Percentiles rank a stretch among this genome's conserved stretches.
These are phyloP conservation scores for Sporopachydermia cereana DNA, from an alignment of 1,139 yeast species.

Conservation along the genomic window DNA sequence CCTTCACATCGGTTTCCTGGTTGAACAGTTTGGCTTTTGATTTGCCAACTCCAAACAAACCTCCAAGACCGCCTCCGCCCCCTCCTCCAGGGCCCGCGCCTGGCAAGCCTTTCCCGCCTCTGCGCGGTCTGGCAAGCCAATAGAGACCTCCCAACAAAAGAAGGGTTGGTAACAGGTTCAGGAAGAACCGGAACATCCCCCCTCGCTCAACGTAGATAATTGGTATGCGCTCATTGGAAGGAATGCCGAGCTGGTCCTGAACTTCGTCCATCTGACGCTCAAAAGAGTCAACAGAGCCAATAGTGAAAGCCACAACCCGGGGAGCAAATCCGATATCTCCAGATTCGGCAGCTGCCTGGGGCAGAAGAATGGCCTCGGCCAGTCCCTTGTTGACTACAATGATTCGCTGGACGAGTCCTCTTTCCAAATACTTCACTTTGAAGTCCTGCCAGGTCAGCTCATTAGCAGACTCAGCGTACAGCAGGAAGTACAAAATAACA, in stretches of 20 bases:
- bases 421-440: constrained; percentile 68
- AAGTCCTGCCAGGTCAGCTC: constrained; percentile 83
- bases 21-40: constrained; percentile 86
- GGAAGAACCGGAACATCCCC: constrained; percentile 44
- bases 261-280: constrained; percentile 71
- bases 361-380: constrained; percentile 69
- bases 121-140: constrained; percentile 51
- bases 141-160: constrained; percentile 77
- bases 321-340: constrained; percentile 17
- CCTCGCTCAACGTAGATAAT: constrained; percentile 70
- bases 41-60: constrained; percentile 54
- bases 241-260: constrained; percentile 57
- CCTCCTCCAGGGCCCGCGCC: constrained; percentile 31
- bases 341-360: constrained; percentile 33
- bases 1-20: constrained; percentile 82
- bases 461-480: constrained; percentile 20
- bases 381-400: constrained; percentile 63
- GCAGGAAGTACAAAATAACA: constrained; percentile 24
- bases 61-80: constrained; percentile 36
- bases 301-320: constrained; percentile 46
- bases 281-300: constrained; percentile 88
- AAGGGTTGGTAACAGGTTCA: constrained; percentile 77
- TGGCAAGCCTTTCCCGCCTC: constrained; percentile 23
- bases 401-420: constrained; percentile 69
- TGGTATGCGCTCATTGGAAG: constrained; percentile 62